Percentiles rank a stretch among this genome's conserved stretches.
Evolutionary conservation across 371 early-diverging fungal species (phyloP).

Genomic region (Mortierella polycephala): DNA sequence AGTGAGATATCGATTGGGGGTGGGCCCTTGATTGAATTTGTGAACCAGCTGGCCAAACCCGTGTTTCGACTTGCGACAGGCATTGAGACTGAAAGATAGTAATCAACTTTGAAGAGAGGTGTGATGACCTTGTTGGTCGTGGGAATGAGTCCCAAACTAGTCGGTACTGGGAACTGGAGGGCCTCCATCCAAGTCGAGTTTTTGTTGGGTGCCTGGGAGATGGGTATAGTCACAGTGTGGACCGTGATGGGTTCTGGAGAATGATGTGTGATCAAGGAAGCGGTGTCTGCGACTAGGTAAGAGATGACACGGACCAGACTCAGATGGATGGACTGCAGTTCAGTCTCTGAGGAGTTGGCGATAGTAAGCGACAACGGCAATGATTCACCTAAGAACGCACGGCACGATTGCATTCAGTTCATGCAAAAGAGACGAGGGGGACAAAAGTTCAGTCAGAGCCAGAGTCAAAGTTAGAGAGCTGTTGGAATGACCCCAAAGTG

Average conservation of each 20-base stretch:
- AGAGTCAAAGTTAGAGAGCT: too few species aligned
- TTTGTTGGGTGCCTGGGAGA: conserved; percentile 36
- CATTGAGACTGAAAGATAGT: conserved; percentile 36
- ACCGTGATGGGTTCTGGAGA: conserved; percentile 37
- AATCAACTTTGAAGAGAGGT: conserved; percentile 48
- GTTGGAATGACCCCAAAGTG: too few species aligned
- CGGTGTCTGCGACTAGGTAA: conserved; percentile 13
- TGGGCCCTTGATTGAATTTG: conserved; percentile 24
- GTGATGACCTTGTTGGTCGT: conserved; percentile 52
- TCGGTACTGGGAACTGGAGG: conserved; percentile 30
- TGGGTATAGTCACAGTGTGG: conserved; percentile 27
- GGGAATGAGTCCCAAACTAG: conserved; percentile 41
- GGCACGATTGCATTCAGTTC: too few species aligned
- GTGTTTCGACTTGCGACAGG: conserved; percentile 40
- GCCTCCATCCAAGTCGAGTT: conserved; percentile 38
- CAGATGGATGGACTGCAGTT: conserved; percentile 33
- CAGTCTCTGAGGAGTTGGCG: conserved; percentile 38
- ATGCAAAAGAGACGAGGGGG: too few species aligned
- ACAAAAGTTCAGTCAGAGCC: too few species aligned
- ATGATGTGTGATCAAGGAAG: conserved; percentile 6
- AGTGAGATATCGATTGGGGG: conserved; percentile 51
- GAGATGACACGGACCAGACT: conserved; percentile 40
- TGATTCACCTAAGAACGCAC: conserved; percentile 40
- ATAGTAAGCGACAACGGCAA: conserved; percentile 34
- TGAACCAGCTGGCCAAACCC: conserved; percentile 51